These are phyloP conservation scores for Blattamonas nauphoetae DNA, from an alignment of 78 protist species.

Conservation along the genomic window DNA sequence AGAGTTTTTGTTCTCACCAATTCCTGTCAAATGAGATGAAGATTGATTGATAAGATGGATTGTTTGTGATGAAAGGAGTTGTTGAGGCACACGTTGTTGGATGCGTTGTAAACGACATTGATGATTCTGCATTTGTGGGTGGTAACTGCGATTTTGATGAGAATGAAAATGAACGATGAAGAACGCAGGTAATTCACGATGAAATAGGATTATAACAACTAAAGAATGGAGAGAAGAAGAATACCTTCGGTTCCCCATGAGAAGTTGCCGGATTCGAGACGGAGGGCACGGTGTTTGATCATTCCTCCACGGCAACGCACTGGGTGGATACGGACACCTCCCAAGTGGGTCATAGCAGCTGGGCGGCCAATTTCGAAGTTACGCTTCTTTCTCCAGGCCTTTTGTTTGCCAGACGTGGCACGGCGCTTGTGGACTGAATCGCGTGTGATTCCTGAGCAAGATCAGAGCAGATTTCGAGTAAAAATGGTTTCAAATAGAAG, in stretches of 20 bases:
- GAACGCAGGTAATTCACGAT: neutral
- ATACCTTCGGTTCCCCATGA: slow-evolving; percentile 69
- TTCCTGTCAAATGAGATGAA: too few relatives aligned
- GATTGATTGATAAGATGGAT: too few relatives aligned
- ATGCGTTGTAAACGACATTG: too few relatives aligned
- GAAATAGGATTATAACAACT: slow-evolving; percentile 4
- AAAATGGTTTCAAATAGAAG: too few relatives aligned
- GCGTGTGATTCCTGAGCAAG: slow-evolving; percentile 79
- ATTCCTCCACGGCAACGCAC: slow-evolving; percentile 92
- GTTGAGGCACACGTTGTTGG: slow-evolving; percentile 93
- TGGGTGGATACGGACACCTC: slow-evolving; percentile 69
- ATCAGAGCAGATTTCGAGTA: too few relatives aligned
- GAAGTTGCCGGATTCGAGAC: slow-evolving; percentile 95
- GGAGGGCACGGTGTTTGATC: slow-evolving; percentile 93
- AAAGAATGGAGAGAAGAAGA: too few relatives aligned
- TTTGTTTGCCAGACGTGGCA: slow-evolving; percentile 66
- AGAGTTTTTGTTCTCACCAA: slow-evolving; percentile 98
- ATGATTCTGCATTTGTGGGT: slow-evolving; percentile 76
- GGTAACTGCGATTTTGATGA: slow-evolving; percentile 10
- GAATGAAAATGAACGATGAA: too few relatives aligned
- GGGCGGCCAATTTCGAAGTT: slow-evolving; percentile 87
- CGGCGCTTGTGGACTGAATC: slow-evolving; percentile 75
- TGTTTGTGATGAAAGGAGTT: too few relatives aligned
- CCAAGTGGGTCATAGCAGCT: slow-evolving; percentile 87
- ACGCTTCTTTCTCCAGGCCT: slow-evolving; percentile 72